Evolutionary conservation across 2,329 filamentous ascomycete species (phyloP).

Genomic region (Dactylonectria estremocensis): DNA sequence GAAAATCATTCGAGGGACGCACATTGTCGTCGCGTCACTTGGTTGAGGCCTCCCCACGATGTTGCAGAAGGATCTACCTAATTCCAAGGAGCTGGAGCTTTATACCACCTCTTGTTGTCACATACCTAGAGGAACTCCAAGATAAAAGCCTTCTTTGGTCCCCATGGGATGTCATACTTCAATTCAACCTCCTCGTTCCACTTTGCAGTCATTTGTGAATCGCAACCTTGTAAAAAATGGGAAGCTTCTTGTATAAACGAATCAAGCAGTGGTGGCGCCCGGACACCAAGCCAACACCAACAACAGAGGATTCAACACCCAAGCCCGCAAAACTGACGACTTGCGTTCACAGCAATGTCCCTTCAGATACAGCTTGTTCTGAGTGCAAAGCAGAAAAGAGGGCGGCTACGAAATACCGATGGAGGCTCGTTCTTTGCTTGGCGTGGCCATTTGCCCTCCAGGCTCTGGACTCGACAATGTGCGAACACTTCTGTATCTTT

Average conservation of each 20-base stretch:
- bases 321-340: constrained; percentile 25
- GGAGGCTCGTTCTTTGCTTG: constrained; percentile 72
- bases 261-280: constrained; percentile 20
- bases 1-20: constrained; percentile 42
- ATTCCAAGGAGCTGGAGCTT: neutral
- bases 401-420: constrained; percentile 62
- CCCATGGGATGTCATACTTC: neutral
- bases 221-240: constrained; percentile 2
- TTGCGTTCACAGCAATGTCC: constrained; percentile 43
- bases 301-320: constrained; percentile 4
- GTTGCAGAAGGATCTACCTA: constrained; percentile 1
- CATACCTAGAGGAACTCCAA: neutral
- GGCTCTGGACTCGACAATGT: constrained; percentile 76
- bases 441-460: constrained; percentile 74
- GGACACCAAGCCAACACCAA: neutral
- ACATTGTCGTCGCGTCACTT: neutral
- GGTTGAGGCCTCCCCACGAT: constrained; percentile 5
- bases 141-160: constrained; percentile 10
- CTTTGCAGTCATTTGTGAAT: neutral
- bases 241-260: constrained; percentile 18
- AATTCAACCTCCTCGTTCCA: neutral
- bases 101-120: constrained; percentile 4
- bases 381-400: constrained; percentile 54
- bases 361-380: constrained; percentile 42
- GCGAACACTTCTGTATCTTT: constrained; percentile 25